These are phyloP conservation scores for Fragosphaeria purpurea DNA, from an alignment of 2,329 filamentous ascomycete genomes.

Conservation along the genomic window DNA sequence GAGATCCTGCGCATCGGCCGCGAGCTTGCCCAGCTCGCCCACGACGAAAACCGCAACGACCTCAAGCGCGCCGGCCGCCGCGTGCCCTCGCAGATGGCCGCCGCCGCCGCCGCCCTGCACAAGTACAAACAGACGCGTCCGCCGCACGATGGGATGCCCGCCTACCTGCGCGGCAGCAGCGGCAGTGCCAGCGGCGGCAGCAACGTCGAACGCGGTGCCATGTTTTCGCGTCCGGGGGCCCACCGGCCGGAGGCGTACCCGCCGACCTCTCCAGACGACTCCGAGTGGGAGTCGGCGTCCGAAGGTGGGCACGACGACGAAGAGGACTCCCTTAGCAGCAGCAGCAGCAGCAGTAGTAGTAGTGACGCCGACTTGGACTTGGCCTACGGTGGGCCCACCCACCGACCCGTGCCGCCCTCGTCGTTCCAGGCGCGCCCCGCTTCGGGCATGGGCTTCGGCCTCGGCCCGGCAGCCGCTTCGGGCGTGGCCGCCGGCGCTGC, in stretches of 20 bases:
- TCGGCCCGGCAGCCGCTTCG: conserved; percentile 20
- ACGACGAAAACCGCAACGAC: conserved; percentile 40
- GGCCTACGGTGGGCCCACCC: conserved; percentile 30
- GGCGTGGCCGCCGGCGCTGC: not conserved
- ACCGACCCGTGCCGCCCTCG: conserved; percentile 21
- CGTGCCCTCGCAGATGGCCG: conserved; percentile 27
- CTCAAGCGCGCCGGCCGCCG: conserved; percentile 30
- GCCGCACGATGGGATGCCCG: conserved; percentile 16
- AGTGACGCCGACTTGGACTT: conserved; percentile 29
- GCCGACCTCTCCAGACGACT: conserved; percentile 33
- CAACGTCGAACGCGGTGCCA: conserved; percentile 12
- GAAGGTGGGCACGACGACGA: conserved; percentile 28
- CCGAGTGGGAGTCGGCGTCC: conserved; percentile 48
- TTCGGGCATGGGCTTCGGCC: conserved; percentile 11
- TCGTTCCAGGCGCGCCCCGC: conserved; percentile 23
- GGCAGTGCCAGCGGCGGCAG: not conserved
- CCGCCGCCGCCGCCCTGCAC: conserved; percentile 30
- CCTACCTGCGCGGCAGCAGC: no score
- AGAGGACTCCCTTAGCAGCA: conserved; percentile 19
- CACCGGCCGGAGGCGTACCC: conserved; percentile 19
- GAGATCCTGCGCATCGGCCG: conserved; percentile 48
- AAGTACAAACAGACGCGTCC: conserved; percentile 22
- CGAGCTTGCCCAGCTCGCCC: conserved; percentile 42
- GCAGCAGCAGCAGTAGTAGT: conserved; percentile 20
- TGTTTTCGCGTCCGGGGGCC: conserved; percentile 26